Evolutionary conservation across 495 filamentous ascomycete genomes (phyloP), one percentile per base, ranked within the genome.

Genomic region (Talaromyces stipitatus): DNA sequence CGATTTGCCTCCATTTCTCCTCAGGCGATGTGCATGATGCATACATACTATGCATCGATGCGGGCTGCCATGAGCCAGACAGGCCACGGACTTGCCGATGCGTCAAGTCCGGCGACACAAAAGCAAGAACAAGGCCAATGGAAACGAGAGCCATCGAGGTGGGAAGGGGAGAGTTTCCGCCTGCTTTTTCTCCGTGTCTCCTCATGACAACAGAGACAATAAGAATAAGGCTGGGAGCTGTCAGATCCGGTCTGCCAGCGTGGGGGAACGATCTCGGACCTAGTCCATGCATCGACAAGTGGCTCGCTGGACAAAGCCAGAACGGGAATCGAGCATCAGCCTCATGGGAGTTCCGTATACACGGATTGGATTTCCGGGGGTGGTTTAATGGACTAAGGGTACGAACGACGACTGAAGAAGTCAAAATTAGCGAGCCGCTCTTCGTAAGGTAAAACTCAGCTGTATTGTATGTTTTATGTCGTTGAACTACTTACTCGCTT

Each of bases 391-490:
- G 10, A 3, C 20, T 27, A 24, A 26, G 45, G 24, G 45, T 4
- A 24, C 24, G 45, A 20, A 48, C 45, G 22, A 48, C 24, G 20
- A 24, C 48, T 51, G 48, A 51, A 30, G 24, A 29, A 18, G 48
- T 28, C 48, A 51, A 51, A 51, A 51, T 51, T 51, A 51, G 48
- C 48, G 48, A 51, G 48, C 48, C 27, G 48, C 48, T 47, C 43
- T 16, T 41, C 36, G 36, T 41, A 41, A 16, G 16, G n/a, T 36
- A 7, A 16, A 16, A 41, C 16, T 41, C 18, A 41, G n/a, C 6
- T 18, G 36, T 38, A 38, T 18, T 38, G n/a, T n/a, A n/a, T n/a
- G n/a, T n/a, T n/a, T n/a, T n/a, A n/a, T n/a, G n/a, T n/a, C n/a
- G n/a, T n/a, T n/a, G n/a, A n/a, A n/a, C n/a, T n/a, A n/a, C n/a